These are phyloP conservation scores for Penicillium salamii DNA, from an alignment of 495 filamentous ascomycete species.

Conservation along the genomic window DNA sequence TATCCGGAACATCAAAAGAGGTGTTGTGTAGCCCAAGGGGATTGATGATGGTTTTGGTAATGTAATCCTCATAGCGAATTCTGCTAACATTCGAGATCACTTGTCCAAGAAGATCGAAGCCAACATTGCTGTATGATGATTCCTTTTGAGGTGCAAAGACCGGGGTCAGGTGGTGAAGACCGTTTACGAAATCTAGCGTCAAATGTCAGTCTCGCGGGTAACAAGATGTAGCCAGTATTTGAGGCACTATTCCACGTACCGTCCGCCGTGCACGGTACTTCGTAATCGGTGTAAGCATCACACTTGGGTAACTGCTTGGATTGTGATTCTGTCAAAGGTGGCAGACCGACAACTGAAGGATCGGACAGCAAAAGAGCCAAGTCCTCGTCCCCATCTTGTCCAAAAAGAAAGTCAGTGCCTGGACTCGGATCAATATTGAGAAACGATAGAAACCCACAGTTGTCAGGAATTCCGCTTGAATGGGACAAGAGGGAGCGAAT, in stretches of 20 bases:
- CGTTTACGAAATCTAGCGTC: background rate
- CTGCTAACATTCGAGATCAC: slow-evolving; percentile 7
- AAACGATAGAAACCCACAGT: slow-evolving; percentile 4
- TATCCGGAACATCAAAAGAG: slow-evolving; percentile 1
- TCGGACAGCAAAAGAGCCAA: slow-evolving; percentile 1
- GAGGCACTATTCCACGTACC: too few species aligned
- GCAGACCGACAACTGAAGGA: slow-evolving; percentile 3
- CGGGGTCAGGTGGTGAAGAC: background rate
- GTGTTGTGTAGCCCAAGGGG: background rate
- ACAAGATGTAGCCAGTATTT: too few species aligned
- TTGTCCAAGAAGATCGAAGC: slow-evolving; percentile 6
- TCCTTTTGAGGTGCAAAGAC: slow-evolving; percentile 4
- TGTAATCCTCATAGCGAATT: slow-evolving; percentile 8
- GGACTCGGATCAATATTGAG: too few species aligned
- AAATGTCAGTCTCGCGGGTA: background rate
- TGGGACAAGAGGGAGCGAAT: slow-evolving; percentile 5
- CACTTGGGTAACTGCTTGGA: background rate
- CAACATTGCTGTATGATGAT: slow-evolving; percentile 8
- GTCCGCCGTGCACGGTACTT: background rate
- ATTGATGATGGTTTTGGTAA: slow-evolving; percentile 2
- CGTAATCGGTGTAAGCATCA: background rate
- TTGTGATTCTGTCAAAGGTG: background rate
- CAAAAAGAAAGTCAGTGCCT: background rate
- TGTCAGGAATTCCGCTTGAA: slow-evolving; percentile 3
- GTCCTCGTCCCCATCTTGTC: background rate